Conservation (phyloP, 2,329 filamentous ascomycete species). For the Calonectria honghensis region DNA sequence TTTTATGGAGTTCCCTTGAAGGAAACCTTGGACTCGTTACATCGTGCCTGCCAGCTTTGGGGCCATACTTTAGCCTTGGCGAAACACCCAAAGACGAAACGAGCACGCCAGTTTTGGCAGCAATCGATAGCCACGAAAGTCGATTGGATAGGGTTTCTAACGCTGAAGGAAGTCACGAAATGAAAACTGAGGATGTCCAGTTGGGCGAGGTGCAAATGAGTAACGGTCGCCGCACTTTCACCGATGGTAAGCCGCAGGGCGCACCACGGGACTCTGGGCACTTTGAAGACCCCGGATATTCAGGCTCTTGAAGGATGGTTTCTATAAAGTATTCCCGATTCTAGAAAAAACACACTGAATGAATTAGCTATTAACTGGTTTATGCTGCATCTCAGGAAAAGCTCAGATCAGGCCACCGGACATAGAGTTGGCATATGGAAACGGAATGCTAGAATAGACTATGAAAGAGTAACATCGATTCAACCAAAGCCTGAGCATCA, state of each 20-base stretch:
- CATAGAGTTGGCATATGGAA: neutral
- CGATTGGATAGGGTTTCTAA: no score
- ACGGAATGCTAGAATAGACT: neutral
- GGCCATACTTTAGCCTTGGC: slow-evolving; percentile 8
- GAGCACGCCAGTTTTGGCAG: neutral
- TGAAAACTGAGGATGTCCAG: neutral
- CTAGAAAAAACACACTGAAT: neutral
- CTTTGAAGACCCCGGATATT: neutral
- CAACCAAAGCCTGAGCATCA: neutral
- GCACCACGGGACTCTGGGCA: neutral
- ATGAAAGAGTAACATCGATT: neutral
- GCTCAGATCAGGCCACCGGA: neutral
- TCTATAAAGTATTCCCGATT: neutral
- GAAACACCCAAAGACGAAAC: neutral
- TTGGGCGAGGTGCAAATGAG: neutral
- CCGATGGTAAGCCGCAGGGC: neutral
- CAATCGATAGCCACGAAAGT: neutral
- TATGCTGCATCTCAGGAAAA: neutral
- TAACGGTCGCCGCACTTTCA: neutral
- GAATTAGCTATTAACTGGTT: neutral
- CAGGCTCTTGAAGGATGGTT: neutral
- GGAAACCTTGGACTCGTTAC: neutral
- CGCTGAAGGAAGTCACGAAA: neutral
- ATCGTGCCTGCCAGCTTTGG: neutral
- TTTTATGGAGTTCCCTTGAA: slow-evolving; percentile 5